Percentiles rank a stretch among this genome's conserved stretches.
These are phyloP conservation scores for Trichothecium roseum DNA, from an alignment of 2,329 filamentous ascomycete genomes.

Conservation along the genomic window DNA sequence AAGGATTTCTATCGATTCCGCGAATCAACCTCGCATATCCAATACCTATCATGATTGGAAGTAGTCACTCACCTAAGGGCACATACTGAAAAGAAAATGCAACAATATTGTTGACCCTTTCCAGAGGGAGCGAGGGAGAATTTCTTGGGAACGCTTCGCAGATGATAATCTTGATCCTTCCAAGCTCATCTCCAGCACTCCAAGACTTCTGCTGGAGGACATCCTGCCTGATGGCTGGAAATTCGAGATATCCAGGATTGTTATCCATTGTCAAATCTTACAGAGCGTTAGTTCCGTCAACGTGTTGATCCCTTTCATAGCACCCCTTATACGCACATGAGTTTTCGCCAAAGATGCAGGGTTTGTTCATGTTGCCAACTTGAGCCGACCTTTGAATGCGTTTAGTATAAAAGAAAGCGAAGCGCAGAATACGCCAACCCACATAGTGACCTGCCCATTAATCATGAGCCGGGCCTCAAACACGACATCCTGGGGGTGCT, in stretches of 20 bases:
- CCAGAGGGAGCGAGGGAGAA: conserved; percentile 41
- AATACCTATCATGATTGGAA: not conserved
- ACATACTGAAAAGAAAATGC: conserved; percentile 81
- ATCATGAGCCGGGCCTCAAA: conserved; percentile 60
- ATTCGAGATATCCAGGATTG: conserved; percentile 37
- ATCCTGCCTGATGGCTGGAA: conserved; percentile 62
- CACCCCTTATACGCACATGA: conserved; percentile 23
- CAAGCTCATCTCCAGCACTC: conserved; percentile 59
- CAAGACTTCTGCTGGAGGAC: conserved; percentile 60
- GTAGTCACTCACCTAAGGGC: conserved; percentile 49
- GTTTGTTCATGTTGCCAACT: conserved; percentile 40
- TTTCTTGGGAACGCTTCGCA: conserved; percentile 59
- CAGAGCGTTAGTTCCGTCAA: not conserved
- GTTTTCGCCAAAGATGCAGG: conserved; percentile 35
- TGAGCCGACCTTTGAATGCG: conserved; percentile 36
- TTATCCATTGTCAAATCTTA: conserved; percentile 1
- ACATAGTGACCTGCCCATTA: conserved; percentile 57
- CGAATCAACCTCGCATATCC: too few species aligned
- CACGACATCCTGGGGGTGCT: conserved; percentile 42
- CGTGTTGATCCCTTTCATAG: not conserved
- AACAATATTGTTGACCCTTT: conserved; percentile 61
- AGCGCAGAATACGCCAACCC: conserved; percentile 15
- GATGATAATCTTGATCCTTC: conserved; percentile 67
- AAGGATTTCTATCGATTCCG: conserved; percentile 44
- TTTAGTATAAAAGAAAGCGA: not conserved